Base-by-base conservation (phyloP, 208 protist genomes). In the Blechomonas ayalai region DNA sequence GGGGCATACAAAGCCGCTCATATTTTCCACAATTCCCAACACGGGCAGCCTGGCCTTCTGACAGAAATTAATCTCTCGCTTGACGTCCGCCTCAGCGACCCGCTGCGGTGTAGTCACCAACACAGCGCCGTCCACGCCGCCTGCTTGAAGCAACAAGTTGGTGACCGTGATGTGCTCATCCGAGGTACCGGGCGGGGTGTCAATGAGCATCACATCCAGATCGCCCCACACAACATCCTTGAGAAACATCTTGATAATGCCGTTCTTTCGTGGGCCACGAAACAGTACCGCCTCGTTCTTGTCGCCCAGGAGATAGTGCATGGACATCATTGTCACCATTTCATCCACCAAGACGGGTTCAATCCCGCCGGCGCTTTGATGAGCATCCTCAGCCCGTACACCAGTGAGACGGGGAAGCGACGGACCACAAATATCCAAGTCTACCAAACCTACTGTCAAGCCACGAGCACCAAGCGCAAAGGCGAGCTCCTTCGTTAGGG, bases 341-440 rank as follows among this genome's bases (percentile, higher is more conserved):
- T 98, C 96, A 27, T 95, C 65, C 16, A 97, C 88, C 44, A 90
- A 86, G n/a, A 99, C 84, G 13, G 96, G 96, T 51, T 92, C 84
- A 73, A 97, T 98, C 3, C 97, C 97, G 40, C 62, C 59, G 24
- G 76, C 66, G 56, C 78, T 95, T 51, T 84, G 83, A 60, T 96
- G 95, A 19, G 95, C 86, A 59, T 92, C 73, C 64, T 98, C 94
- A 32, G 66, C 74, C 8, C 79, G 77, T 28, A 77, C 78, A 8
- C 89, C 89, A 1, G 78, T 88, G 16, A 95, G 58, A 15, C 85
- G 78, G 35, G 89, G 89, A 37, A 93, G 55, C 20, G 80, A 91
- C 12, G 99, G 99, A n/a, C 98, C 99, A 66, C 98, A 99, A 36
- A 99, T 97, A 76, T 99, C 99, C 13, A 99, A 53, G 66, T 99